Percentiles rank a stretch among this genome's conserved stretches.
phyloP scores from a whole-genome alignment of 1,139 yeast species.

The Scheffersomyces illinoinensis region DNA sequence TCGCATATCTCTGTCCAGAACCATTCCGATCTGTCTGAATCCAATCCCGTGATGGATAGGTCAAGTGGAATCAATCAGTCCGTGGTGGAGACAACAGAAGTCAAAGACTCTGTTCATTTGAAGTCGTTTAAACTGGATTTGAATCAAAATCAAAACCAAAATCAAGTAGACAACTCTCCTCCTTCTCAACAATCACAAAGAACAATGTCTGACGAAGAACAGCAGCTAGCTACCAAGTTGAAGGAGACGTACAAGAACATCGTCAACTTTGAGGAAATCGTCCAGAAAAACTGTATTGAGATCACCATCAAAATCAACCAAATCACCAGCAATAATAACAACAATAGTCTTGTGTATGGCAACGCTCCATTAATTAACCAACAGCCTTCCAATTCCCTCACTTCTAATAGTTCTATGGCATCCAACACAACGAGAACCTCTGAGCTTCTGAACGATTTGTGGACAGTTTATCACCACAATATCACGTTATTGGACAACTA shows the following conservation, averaged over 20 bases:
- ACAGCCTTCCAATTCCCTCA: conserved; percentile 14
- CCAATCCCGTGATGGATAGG: conserved; percentile 22
- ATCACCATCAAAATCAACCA: conserved; percentile 53
- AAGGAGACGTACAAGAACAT: conserved; percentile 75
- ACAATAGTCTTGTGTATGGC: conserved; percentile 17
- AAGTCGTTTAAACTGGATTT: background rate
- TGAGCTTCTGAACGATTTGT: conserved; percentile 60
- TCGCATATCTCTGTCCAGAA: conserved; percentile 29
- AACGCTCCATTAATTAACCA: conserved; percentile 19
- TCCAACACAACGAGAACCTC: conserved; percentile 35
- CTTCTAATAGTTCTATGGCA: conserved; percentile 17
- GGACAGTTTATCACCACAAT: conserved; percentile 72
- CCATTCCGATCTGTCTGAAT: conserved; percentile 46
- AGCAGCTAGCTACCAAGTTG: conserved; percentile 64
- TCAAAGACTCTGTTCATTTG: background rate
- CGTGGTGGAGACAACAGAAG: conserved; percentile 4
- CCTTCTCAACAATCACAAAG: conserved; percentile 22
- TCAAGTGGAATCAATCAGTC: conserved; percentile 2
- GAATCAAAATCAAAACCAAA: conserved; percentile 9
- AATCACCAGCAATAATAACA: conserved; percentile 28
- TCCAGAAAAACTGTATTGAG: conserved; percentile 66
- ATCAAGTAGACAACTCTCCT: conserved; percentile 2
- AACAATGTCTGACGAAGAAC: conserved; percentile 64
- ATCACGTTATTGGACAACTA: conserved; percentile 66
- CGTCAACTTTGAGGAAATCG: conserved; percentile 64